Base-by-base conservation (phyloP, 495 filamentous ascomycete genomes). In the Rhypophila decipiens region DNA sequence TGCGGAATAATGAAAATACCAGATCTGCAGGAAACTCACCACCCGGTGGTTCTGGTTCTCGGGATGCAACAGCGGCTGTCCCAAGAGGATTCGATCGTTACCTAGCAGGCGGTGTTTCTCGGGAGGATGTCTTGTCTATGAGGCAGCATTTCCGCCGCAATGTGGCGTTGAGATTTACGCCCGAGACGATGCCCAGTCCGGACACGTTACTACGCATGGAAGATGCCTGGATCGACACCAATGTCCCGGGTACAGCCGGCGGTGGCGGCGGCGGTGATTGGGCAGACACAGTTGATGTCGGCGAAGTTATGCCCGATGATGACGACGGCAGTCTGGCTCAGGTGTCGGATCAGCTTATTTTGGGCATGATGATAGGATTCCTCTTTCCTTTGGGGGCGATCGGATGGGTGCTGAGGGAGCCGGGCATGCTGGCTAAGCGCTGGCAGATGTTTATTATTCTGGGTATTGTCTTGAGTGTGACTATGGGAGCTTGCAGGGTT, bases 171-270 rank as follows among this genome's bases (percentile, higher is more conserved):
- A 80, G 85, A 8, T 82, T 86, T 47, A 93, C 90, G 8, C 87
- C 86, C 7, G 88, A 94, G 60, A 87, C 84, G 1, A 87, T 95
- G 85, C 90, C 90, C 5, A 73, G 68, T 39, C 73, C 76, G 3
- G 63, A 68, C 55, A 65, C 63, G 10, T 63, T 73, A 65, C 75
- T 52, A 59, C 76, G 46, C 50, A 83, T 96, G 50, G 93, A 98
- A 58, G 91, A 98, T 52, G 72, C 84, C 10, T 98, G 93, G 93
- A 84, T 98, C 54, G 93, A 98, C 49, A 82, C 80, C 53, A 83
- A 83, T 46, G 72, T 71, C 33, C 7, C 29, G 1, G 29, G 18
- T n/a, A n/a, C 5, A 4, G 21, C 31, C 2, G 22, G 10, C 17
- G 56, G 22, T 39, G 39, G 10, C 39, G 52, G 10, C 18, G 52